Base-by-base conservation (phyloP, 2,329 filamentous ascomycete species). In the Zasmidium angulare region DNA sequence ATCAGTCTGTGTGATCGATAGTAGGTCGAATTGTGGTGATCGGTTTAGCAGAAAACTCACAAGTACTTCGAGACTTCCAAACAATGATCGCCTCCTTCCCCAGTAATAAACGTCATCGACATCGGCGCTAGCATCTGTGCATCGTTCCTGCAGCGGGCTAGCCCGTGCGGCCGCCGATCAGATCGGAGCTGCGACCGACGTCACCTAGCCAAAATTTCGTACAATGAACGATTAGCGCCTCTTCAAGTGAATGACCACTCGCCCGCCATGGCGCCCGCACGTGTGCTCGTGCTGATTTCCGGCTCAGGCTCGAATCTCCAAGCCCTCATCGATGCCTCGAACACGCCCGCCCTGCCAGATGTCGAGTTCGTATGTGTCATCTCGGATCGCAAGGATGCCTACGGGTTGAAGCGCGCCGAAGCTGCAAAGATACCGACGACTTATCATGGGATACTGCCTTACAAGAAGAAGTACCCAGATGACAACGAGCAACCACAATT, bases 391-490 rank as follows among this genome's bases (percentile, higher is more conserved):
- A 85, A 85, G 72, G 79, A 82, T 59, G 88, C 86, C 24, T 86
- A 83, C 66, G 88, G 87, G 46, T 81, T 89, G 61, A 78, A 82
- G 61, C 83, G 87, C 58, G 88, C 88, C 9, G 68, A 77, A 53
- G 76, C 79, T 48, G 86, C 84, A 55, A 69, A 74, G 36, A 93
- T 96, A 58, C 87, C 89, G 0, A 90, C 85, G 56, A 84, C 85
- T 56, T 93, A 93, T 78, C 91, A 93, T 81, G 93, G 93, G 75
- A 84, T 95, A 46, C 81, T 93, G 57, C 82, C 84, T 36, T 88
- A 91, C 77, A 91, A 91, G 60, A 90, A 90, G 70, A 83, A 81
- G 63, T 84, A 91, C 67, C 78, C 75, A 61, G 86, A 72, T 68
- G 77, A 76, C 17, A 80, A 84, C 40, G 77, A 79, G 4, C 71